A percentile compares a stretch with the other conserved stretches of the same genome.
Evolutionary conservation across 2,329 filamentous ascomycete species (phyloP).

Genomic region (Nigrospora oryzae): DNA sequence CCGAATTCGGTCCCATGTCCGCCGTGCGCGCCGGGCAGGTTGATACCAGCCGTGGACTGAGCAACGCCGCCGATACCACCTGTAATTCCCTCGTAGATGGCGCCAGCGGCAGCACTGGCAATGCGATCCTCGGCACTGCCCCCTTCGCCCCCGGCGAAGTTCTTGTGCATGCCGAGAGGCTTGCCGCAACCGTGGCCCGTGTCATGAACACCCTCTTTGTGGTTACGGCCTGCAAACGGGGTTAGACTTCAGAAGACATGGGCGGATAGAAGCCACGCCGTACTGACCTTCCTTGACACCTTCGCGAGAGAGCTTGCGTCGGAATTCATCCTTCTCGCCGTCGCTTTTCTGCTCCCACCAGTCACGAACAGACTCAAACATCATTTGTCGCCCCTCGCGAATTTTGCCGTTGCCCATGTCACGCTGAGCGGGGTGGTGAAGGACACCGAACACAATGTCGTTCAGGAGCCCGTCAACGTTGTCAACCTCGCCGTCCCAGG

Average conservation of each 20-base stretch:
- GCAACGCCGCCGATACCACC: conserved; percentile 40
- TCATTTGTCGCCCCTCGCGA: conserved; percentile 61
- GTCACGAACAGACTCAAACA: conserved; percentile 71
- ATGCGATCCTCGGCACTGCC: conserved; percentile 48
- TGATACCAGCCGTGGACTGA: conserved; percentile 32
- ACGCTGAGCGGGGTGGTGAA: conserved; percentile 82
- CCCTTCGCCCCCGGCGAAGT: conserved; percentile 30
- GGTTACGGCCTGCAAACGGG: conserved; percentile 55
- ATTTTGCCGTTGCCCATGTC: conserved; percentile 62
- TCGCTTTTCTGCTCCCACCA: conserved; percentile 72
- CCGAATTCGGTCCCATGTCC: background rate
- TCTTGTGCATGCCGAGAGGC: conserved; percentile 71
- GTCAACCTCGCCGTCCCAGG: conserved; percentile 69
- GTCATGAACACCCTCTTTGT: conserved; percentile 78
- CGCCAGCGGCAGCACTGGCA: conserved; percentile 44
- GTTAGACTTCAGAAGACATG: background rate
- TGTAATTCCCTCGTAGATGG: conserved; percentile 49
- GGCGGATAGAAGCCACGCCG: too few relatives aligned
- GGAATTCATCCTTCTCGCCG: conserved; percentile 56
- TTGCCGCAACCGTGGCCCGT: conserved; percentile 75
- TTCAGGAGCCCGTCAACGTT: conserved; percentile 65
- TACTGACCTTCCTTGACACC: conserved; percentile 52
- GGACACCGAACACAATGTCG: conserved; percentile 71
- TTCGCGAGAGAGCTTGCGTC: conserved; percentile 65
- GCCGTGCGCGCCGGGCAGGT: conserved; percentile 12